Evolutionary conservation across 108 stramenopile species (phyloP).

Genomic region (Epipyxis sp.): DNA sequence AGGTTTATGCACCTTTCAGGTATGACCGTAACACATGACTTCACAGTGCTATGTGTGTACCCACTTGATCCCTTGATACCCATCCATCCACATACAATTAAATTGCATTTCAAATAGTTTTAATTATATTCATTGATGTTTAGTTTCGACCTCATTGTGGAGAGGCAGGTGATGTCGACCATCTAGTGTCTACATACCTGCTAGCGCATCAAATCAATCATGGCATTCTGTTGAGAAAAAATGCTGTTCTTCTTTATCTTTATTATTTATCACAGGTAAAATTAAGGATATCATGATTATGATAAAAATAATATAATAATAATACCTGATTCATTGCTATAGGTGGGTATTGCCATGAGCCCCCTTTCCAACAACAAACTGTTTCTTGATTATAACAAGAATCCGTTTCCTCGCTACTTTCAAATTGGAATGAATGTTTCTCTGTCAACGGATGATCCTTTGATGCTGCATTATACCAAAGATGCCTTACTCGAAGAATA

Average conservation of each 20-base stretch:
- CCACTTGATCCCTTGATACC: too few species aligned
- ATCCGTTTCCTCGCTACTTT: slow-evolving; percentile 87
- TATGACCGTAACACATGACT: too few species aligned
- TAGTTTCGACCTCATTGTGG: slow-evolving; percentile 92
- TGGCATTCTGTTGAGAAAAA: slow-evolving; percentile 90
- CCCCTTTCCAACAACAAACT: slow-evolving; percentile 98
- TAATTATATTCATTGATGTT: too few species aligned
- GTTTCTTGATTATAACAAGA: slow-evolving; percentile 85
- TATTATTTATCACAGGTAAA: slow-evolving; percentile 94
- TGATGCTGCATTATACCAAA: slow-evolving; percentile 94
- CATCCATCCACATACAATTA: too few species aligned
- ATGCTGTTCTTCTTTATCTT: slow-evolving; percentile 88
- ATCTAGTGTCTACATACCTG: slow-evolving; percentile 91
- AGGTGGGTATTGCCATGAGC: slow-evolving; percentile 80
- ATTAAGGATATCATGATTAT: too few species aligned
- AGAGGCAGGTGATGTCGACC: slow-evolving; percentile 94
- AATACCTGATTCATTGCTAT: slow-evolving; percentile 11
- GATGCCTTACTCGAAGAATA: slow-evolving; percentile 95
- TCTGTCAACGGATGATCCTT: slow-evolving; percentile 95
- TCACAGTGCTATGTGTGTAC: too few species aligned
- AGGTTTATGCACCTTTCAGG: slow-evolving; percentile 57
- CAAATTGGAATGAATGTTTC: slow-evolving; percentile 87
- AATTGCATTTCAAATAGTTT: too few species aligned
- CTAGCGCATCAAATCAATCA: slow-evolving; percentile 91
- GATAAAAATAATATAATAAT: slow-evolving; percentile 12